Base-by-base conservation (phyloP, 805 yeast genomes). In the Wickerhamomyces kurtzmanii region DNA sequence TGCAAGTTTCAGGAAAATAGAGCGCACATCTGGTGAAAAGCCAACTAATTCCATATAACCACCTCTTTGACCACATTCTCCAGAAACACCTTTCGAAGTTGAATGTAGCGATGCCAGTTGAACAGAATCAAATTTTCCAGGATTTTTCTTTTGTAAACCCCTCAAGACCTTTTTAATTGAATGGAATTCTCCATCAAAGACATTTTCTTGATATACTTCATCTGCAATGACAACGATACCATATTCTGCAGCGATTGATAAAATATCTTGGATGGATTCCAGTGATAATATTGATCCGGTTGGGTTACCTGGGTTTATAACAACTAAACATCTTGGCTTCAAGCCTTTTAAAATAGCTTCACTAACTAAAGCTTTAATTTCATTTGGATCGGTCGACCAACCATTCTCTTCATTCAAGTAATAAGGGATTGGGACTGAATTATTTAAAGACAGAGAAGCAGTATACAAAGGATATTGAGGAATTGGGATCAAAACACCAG, bases 31-130 rank as follows among this genome's bases (percentile, higher is more conserved):
- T 4, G 62, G 64, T 10, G 68, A 60, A 56, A 91, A 82, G 1
- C 96, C 96, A 8, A 78, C 69, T 6, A 87, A 59, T 57, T 91
- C 99, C 91, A 91, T 82, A 63, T 87, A 91, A 5, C 99, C 99
- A 45, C 97, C 99, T 59, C 99, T 76, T 62, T 91, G 98, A 35
- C 99, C 99, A 68, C 99, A 91, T 59, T 91, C 99, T 37, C 98
- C 99, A 37, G 85, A 71, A 42, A 86, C 85, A 53, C 99, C 99
- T 57, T 91, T 91, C 9, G 97, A 89, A 23, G 94, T 85, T n/a
- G 97, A 86, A 55, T 91, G 97, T 42, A 91, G 62, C 2, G 97
- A 87, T 3, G 93, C 96, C 33, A 91, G 66, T 51, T 85, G 94
- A 22, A 91, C 89, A 35, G 73, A 62, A 27, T 68, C 68, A 53